Conservation (phyloP, 169 alveolate species). For the Babesia bigemina region DNA sequence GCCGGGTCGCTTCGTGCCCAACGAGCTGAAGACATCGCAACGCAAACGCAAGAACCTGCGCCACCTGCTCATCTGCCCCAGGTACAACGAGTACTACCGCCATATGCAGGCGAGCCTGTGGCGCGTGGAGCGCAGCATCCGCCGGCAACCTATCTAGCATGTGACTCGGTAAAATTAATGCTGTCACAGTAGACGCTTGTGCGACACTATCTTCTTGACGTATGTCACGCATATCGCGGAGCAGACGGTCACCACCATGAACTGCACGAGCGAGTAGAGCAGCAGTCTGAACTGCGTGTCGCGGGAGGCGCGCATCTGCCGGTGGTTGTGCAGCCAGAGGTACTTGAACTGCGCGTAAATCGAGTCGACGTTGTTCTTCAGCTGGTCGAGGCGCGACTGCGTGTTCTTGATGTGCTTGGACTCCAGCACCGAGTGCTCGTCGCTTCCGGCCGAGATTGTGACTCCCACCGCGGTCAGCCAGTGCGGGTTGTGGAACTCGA, state of each 20-base stretch:
- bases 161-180: neutral
- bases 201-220: slow-evolving; percentile 67
- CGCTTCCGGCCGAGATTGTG: slow-evolving; percentile 65
- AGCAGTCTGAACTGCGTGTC: slow-evolving; percentile 56
- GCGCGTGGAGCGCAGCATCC: slow-evolving; percentile 15
- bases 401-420: slow-evolving; percentile 63
- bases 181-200: slow-evolving; percentile 51
- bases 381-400: slow-evolving; percentile 25
- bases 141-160: neutral
- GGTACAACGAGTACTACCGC: slow-evolving; percentile 45
- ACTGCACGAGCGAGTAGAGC: slow-evolving; percentile 55
- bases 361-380: slow-evolving; percentile 59
- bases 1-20: slow-evolving; percentile 11
- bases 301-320: slow-evolving; percentile 61
- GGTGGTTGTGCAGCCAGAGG: slow-evolving; percentile 67
- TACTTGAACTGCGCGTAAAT: slow-evolving; percentile 66
- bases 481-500: slow-evolving; percentile 52
- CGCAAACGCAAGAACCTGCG: slow-evolving; percentile 48
- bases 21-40: slow-evolving; percentile 36
- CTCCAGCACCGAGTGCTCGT: slow-evolving; percentile 65
- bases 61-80: slow-evolving; percentile 37
- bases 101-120: slow-evolving; percentile 26
- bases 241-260: slow-evolving; percentile 53
- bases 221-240: slow-evolving; percentile 55
- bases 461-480: slow-evolving; percentile 66